Base-by-base conservation (phyloP, 345 rosid genomes). In the Cochlearia excelsa region DNA sequence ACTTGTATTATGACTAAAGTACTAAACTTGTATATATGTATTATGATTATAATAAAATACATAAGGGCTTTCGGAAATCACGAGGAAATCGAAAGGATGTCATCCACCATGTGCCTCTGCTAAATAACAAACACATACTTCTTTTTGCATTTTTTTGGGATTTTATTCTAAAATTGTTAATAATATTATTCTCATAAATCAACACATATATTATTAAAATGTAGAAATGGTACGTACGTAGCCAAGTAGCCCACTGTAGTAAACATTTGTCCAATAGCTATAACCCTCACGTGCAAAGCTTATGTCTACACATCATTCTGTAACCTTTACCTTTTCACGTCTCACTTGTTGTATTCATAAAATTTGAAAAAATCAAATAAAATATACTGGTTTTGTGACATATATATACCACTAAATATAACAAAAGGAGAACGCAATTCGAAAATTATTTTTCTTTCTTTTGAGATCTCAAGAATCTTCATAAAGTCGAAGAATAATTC, bases 21-120 rank as follows among this genome's bases (percentile, higher is more conserved):
- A 16, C 23, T 16, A 16, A 16, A 16, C 23, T 16, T 16, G 23
- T 16, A 16, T 16, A 16, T 16, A 16, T 16, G 56, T 3, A 34
- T 5, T 51, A 54, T 37, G 8, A 7, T 54, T 34, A 23, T 0
- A 23, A 26, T 2, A 27, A 39, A 52, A 27, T 1, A 39, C 1
- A 9, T 39, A 46, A 46, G 63, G 39, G 48, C 35, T 37, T 63
- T 70, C 64, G 74, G 74, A 63, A 62, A 70, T 70, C 74, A 70
- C 74, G 74, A 70, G 74, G 74, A 70, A 38, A 51, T 56, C 63
- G 42, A 69, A 16, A 69, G 57, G 64, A 61, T 61, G 68, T 63
- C 53, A 51, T 48, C 52, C 26, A 42, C 64, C 74, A 70, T 70
- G 74, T 70, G 74, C 74, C 47, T 56, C 9, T 55, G 52, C 74